Base-by-base conservation (phyloP, 768 basidiomycete genomes). In the Tricholoma sp. region DNA sequence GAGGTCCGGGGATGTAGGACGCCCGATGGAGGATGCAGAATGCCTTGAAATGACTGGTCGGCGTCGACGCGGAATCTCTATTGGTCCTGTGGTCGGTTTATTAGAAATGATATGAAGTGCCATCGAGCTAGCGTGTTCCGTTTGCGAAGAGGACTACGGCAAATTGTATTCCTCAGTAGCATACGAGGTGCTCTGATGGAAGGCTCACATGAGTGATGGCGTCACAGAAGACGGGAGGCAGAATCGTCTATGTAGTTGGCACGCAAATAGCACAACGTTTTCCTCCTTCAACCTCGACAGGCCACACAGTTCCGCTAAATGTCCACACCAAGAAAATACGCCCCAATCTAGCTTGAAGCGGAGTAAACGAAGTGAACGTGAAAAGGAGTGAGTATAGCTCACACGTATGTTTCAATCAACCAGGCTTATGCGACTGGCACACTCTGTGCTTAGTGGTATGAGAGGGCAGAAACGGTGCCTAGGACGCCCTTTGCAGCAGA, bases 1-100 rank as follows among this genome's bases (percentile, higher is more conserved):
- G 58, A 81, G 71, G 39, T 81, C 80, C 53, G 79, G 76, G 24
- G 76, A 79, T 19, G 64, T 65, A 41, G 73, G 61, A 41, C 69
- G 66, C 47, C 63, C 62, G 41, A 60, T 55, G 37, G 74, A 69
- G 18, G 72, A 71, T 9, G 71, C 72, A 49, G 66, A 58, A n/a
- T 64, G 54, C 29, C 59, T 49, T 35, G 63, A 54, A 7, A 59
- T 39, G 53, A 56, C 57, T 49, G 66, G 61, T 59, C 70, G 63
- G 50, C 70, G 72, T 54, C 70, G 65, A 49, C 59, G 61, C 16
- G 79, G 79, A 56, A 81, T 81, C 56, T 75, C 75, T 66, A 81
- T 79, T 54, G 79, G 79, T 29, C 70, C 10, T 31, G 47, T 70
- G 19, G 79, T 73, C 46, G 71, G 67, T 59, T 64, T 61, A 47